Evolutionary conservation across 176 grass and related monocot genomes (phyloP).

Genomic region (Carex pumila): DNA sequence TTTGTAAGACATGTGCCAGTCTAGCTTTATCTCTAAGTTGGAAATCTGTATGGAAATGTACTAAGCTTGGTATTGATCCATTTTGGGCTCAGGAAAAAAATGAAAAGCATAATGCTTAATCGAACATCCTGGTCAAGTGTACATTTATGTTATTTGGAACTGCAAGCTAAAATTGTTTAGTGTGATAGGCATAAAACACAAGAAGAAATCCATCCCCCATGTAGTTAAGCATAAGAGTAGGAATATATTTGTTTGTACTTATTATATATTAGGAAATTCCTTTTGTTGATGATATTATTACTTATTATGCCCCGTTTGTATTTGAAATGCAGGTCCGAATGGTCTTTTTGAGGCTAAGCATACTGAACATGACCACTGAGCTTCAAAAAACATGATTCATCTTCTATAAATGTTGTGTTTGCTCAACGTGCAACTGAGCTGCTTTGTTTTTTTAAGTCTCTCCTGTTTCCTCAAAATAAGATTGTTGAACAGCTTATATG

Average conservation of each 20-base stretch:
- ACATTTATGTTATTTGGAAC: not conserved
- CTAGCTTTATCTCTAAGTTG: not conserved
- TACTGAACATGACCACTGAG: constrained; percentile 33
- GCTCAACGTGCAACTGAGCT: constrained; percentile 25
- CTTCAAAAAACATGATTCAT: constrained; percentile 12
- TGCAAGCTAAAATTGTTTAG: not conserved
- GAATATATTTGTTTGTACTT: not conserved
- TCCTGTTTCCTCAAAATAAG: constrained; percentile 29
- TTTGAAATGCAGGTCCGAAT: constrained; percentile 47
- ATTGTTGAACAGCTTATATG: constrained; percentile 39
- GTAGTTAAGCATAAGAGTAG: not conserved
- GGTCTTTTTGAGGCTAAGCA: constrained; percentile 73
- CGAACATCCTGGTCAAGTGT: not conserved
- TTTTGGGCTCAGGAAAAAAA: not conserved
- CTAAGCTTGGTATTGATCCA: not conserved
- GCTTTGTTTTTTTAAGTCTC: constrained; percentile 3
- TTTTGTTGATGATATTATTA: not conserved
- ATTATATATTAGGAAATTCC: not conserved
- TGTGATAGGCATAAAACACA: not conserved
- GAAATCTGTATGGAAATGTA: not conserved
- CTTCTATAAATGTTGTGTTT: constrained; percentile 1
- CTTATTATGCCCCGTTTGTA: not conserved
- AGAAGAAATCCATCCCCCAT: not conserved
- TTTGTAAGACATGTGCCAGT: not conserved
- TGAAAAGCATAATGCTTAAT: not conserved